Evolutionary conservation across 257 asterid species (phyloP), one percentile per base, ranked within the genome.

Genomic region (Schizonepeta tenuifolia): DNA sequence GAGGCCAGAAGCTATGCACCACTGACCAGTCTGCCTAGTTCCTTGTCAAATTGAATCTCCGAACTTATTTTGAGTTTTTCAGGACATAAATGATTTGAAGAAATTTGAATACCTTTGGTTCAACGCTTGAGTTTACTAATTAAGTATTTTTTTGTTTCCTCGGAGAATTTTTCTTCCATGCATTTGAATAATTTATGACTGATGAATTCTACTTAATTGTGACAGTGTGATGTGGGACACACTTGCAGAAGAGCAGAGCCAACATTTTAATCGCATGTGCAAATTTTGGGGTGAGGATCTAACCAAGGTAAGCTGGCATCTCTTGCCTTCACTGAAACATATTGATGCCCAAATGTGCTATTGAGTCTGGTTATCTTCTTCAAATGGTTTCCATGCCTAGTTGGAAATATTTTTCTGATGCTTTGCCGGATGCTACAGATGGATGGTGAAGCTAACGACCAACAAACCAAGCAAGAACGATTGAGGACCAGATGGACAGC

Each of bases 401-500:
- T n/a, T n/a, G n/a, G n/a, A 55, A 36, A 17, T 65, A 21, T 9
- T 67, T 57, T 47, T 56, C 13, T n/a, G 31, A 65, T 51, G 66
- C 46, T 69, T 73, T 74, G 12, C 43, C 57, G 62, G 61, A 70
- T 46, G 40, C 51, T 63, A 24, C 83, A 87, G 95, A 90, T 93
- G 98, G 90, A 93, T 61, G 66, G 44, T 61, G 96, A 93, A 83
- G 76, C 69, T 58, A 85, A 70, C 61, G 96, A 88, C 24, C 90
- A 74, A 72, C 91, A 86, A 69, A 85, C 86, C 67, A 93, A 93
- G 75, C 98, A 86, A 83, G 98, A 90, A 80, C 94, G 97, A 31
- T 65, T 85, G 83, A 87, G 98, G 81, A 91, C 91, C 13, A 88
- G 97, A 79, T 93, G 98, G 98, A 93, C 97, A 17, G 84, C 96